Conservation (phyloP, 257 asterid genomes). For the Solanum pimpinellifolium region DNA sequence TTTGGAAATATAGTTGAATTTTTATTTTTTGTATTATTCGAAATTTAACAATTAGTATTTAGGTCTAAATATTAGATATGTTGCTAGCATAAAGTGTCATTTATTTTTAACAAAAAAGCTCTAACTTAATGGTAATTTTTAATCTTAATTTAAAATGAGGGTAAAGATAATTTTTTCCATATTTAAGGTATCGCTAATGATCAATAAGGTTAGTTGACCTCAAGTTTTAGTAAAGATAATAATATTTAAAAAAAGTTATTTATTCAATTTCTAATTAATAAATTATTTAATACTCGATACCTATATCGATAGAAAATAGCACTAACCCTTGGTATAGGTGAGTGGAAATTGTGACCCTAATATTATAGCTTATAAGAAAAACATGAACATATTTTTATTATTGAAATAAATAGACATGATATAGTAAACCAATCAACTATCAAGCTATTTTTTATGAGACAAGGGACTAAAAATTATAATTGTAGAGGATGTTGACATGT, state of each 20-base stretch:
- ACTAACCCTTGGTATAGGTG: neutral
- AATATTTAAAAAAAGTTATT: neutral
- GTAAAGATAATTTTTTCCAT: neutral
- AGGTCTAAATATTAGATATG: neutral
- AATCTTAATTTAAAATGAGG: neutral
- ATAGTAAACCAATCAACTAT: no score
- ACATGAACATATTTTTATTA: no score
- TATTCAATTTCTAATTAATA: neutral
- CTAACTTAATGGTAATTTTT: neutral
- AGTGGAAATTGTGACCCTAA: no score
- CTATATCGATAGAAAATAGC: neutral
- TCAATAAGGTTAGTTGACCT: neutral
- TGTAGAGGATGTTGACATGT: no score
- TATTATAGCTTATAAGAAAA: no score
- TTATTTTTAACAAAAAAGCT: neutral
- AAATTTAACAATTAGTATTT: neutral
- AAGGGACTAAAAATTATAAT: no score
- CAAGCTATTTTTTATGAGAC: no score
- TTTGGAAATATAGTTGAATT: neutral
- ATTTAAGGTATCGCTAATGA: neutral
- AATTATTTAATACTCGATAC: neutral
- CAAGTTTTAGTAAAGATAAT: neutral
- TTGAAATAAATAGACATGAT: no score
- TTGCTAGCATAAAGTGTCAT: neutral
- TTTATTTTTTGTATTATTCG: neutral